A percentile compares a stretch with the other conserved stretches of the same genome.
Conservation (phyloP, 2,329 filamentous ascomycete species). For the Fusarium redolens region DNA sequence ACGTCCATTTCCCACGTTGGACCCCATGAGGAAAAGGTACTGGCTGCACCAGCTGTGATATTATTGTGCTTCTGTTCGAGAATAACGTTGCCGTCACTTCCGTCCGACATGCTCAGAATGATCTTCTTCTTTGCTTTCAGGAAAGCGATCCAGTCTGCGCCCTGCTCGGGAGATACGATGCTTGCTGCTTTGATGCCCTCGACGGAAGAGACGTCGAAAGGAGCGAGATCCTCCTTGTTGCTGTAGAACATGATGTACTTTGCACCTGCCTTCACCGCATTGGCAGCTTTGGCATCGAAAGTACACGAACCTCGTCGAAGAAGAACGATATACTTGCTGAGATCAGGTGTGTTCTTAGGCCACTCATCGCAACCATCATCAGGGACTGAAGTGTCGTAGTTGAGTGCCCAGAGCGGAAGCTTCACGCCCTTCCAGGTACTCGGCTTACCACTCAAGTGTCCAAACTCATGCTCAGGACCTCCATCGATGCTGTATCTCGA, state of each 20-base stretch:
- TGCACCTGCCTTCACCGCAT: slow-evolving; percentile 66
- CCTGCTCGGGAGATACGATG: slow-evolving; percentile 56
- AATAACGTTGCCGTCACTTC: slow-evolving; percentile 49
- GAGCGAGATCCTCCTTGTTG: slow-evolving; percentile 54
- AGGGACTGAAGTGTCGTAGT: slow-evolving; percentile 59
- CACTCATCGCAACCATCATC: slow-evolving; percentile 65
- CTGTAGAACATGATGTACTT: slow-evolving; percentile 73
- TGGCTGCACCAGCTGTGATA: slow-evolving; percentile 62
- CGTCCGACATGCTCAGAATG: slow-evolving; percentile 57
- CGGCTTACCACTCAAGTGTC: slow-evolving; percentile 56
- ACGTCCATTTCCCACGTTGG: slow-evolving; percentile 69
- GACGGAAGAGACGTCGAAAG: slow-evolving; percentile 49
- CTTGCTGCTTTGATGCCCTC: slow-evolving; percentile 51
- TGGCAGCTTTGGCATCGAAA: slow-evolving; percentile 64
- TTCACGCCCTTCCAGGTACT: slow-evolving; percentile 57
- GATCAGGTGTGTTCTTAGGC: slow-evolving; percentile 65
- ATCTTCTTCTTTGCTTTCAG: slow-evolving; percentile 59
- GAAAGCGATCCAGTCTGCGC: slow-evolving; percentile 56
- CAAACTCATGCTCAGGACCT: slow-evolving; percentile 52
- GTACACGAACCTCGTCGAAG: slow-evolving; percentile 69
- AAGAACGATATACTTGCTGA: slow-evolving; percentile 68
- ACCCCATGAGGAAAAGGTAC: slow-evolving; percentile 68
- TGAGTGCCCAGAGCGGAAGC: slow-evolving; percentile 62
- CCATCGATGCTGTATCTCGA: slow-evolving; percentile 56
- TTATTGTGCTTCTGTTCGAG: slow-evolving; percentile 54